Evolutionary conservation across 495 filamentous ascomycete genomes (phyloP).

Genomic region (Lophiostoma macrostomum): DNA sequence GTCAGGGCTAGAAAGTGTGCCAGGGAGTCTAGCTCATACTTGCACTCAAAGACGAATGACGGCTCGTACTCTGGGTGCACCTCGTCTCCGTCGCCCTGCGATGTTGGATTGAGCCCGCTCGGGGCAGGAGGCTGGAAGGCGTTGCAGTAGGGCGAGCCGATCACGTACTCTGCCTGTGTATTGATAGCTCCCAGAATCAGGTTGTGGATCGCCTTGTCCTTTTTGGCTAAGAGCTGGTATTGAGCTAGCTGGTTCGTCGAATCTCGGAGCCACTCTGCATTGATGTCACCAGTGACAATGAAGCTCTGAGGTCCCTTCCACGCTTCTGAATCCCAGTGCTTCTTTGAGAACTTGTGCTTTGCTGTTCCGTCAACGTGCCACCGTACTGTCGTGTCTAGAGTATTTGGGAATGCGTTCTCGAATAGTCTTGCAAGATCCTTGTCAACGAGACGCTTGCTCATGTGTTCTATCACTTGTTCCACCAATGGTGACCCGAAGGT

Average conservation of each 20-base stretch:
- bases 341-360: slow-evolving; percentile 37
- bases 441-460: slow-evolving; percentile 75
- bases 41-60: slow-evolving; percentile 90
- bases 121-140: slow-evolving; percentile 93
- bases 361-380: slow-evolving; percentile 62
- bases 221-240: slow-evolving; percentile 79
- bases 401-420: slow-evolving; percentile 96
- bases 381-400: slow-evolving; percentile 84
- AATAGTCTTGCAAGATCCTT: slow-evolving; percentile 90
- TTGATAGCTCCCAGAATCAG: slow-evolving; percentile 94
- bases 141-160: slow-evolving; percentile 94
- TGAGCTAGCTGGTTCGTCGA: slow-evolving; percentile 92
- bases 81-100: slow-evolving; percentile 72
- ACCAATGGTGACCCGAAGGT: slow-evolving; percentile 84
- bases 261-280: slow-evolving; percentile 96
- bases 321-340: slow-evolving; percentile 48
- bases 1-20: slow-evolving; percentile 84
- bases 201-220: slow-evolving; percentile 68
- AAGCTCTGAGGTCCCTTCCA: slow-evolving; percentile 90
- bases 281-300: slow-evolving; percentile 97
- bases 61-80: slow-evolving; percentile 87
- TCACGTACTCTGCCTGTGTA: slow-evolving; percentile 92
- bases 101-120: slow-evolving; percentile 64
- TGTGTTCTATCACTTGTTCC: slow-evolving; percentile 79
- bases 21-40: slow-evolving; percentile 96